Evolutionary conservation across 164 flowering plant species (phyloP), one percentile per base, ranked within the genome.

Genomic region (Amborella trichopoda): DNA sequence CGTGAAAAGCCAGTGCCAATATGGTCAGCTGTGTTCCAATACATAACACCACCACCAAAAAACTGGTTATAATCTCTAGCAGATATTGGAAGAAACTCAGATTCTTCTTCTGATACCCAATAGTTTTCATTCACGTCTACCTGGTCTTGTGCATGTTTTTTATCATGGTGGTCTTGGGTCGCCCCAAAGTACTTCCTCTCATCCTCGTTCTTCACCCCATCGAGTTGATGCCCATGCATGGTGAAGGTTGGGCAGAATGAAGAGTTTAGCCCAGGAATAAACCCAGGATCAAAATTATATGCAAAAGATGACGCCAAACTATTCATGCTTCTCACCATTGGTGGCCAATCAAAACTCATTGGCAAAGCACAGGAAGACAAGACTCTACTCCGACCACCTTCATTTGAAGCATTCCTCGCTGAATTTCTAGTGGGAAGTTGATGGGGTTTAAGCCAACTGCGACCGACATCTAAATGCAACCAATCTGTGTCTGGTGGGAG

Each of bases 1-100:
- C 96, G 83, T 44, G 98, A 90, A 58, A 83, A 83, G 40, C 81
- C 74, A 5, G 78, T 45, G 43, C 75, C 78, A 10, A 71, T 76
- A 64, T 60, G 77, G 64, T 90, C 98, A 63, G 89, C 75, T 58
- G 87, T 71, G 64, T 83, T 69, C 98, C 98, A 90, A 63, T 86
- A 90, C 98, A 90, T 90, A 33, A 86, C 78, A 40, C 98, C 98
- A 38, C 94, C 96, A 59, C 98, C 98, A 68, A 90, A 90, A 54
- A 67, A 83, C 46, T 90, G 98, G 61, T 68, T 90, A 55, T 80
- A 90, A 59, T 90, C 98, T 51, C 80, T 62, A 36, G 80, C 86
- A 49, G 94, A 60, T 56, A 77, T 72, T 49, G 81, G 69, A 68
- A 78, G 94, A 52, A 78, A 52, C 66, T 86, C 95, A 37, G 65